Evolutionary conservation across 768 basidiomycete species (phyloP).

Genomic region (Phaeotremella skinneri): DNA sequence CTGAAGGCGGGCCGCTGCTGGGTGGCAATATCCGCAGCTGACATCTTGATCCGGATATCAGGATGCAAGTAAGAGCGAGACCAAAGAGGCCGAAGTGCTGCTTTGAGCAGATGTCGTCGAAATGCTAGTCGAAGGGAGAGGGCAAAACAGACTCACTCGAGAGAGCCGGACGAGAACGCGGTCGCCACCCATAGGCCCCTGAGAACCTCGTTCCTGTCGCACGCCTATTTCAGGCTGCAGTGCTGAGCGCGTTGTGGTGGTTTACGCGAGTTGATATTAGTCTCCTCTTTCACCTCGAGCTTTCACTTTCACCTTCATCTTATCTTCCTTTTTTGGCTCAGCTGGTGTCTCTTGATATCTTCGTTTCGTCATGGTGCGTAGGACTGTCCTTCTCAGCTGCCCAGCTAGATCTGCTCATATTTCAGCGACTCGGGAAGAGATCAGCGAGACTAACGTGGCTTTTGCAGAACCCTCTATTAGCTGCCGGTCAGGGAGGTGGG

Average conservation of each 20-base stretch:
- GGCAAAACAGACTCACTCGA: no score
- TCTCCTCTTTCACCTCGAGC: not conserved
- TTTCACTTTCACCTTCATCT: not conserved
- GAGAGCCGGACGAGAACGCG: no score
- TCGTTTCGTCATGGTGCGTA: conserved; percentile 13
- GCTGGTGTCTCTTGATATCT: no score
- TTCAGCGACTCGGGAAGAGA: not conserved
- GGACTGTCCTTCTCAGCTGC: no score
- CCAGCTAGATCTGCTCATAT: no score
- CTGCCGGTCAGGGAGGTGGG: conserved; percentile 28
- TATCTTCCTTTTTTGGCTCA: no score
- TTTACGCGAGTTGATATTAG: not conserved
- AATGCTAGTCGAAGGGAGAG: no score
- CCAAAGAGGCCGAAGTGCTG: not conserved
- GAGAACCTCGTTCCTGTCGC: not conserved
- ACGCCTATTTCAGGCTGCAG: not conserved
- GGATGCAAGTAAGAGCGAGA: not conserved
- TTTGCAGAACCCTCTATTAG: conserved; percentile 40
- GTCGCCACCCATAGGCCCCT: not conserved
- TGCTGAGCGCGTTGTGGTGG: not conserved
- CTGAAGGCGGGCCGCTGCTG: not conserved
- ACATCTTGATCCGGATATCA: not conserved
- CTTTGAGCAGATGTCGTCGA: no score
- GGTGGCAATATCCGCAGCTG: not conserved
- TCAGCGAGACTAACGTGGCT: not conserved